Evolutionary conservation across 179 eudicot species (phyloP).

Genomic region (Heliamphora ciliata): DNA sequence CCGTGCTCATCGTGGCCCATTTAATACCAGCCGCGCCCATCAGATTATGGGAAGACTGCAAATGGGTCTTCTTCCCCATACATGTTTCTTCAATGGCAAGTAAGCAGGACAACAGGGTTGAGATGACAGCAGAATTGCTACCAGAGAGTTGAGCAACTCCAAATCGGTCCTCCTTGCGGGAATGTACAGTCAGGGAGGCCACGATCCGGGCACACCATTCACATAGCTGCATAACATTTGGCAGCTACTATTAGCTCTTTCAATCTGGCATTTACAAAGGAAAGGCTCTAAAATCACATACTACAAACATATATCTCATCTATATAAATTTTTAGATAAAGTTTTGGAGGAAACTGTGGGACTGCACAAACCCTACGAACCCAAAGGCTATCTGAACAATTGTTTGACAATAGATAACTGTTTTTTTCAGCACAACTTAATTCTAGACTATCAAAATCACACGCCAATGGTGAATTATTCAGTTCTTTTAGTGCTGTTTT

Average conservation of each 20-base stretch:
- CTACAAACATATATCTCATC: neutral
- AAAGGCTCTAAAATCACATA: neutral
- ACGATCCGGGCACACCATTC: constrained; percentile 79
- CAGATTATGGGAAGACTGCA: constrained; percentile 44
- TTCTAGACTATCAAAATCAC: no score
- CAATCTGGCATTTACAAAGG: neutral
- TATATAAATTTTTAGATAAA: neutral
- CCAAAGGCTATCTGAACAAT: no score
- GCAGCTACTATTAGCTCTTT: neutral
- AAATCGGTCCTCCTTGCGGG: constrained; percentile 81
- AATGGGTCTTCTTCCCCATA: constrained; percentile 80
- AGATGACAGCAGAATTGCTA: constrained; percentile 62
- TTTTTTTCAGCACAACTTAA: no score
- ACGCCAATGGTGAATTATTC: no score
- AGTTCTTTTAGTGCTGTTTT: no score
- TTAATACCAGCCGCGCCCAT: constrained; percentile 65
- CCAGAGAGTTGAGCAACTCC: constrained; percentile 97
- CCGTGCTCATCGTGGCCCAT: constrained; percentile 72
- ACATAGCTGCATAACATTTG: constrained; percentile 49
- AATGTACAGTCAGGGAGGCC: constrained; percentile 60
- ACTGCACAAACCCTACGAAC: no score
- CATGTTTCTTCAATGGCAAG: constrained; percentile 84
- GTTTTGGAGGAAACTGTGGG: neutral
- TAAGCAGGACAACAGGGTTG: constrained; percentile 62
- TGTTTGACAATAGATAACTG: no score